Conservation (phyloP, 441 rosid genomes). For the Mallotus japonicus region DNA sequence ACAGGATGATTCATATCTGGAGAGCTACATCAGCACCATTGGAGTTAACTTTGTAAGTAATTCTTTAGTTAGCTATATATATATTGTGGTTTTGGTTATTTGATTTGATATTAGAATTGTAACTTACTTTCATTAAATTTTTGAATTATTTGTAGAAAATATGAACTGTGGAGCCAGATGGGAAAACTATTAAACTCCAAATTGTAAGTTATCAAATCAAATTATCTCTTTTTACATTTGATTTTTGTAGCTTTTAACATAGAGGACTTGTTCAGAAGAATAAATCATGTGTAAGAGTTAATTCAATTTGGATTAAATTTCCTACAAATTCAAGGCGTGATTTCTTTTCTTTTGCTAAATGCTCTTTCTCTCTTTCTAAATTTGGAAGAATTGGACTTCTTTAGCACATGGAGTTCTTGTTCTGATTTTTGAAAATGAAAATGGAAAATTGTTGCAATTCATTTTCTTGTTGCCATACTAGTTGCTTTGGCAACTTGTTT, state of each 20-base stretch:
- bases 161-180: constrained; percentile 96
- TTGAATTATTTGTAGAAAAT: constrained; percentile 55
- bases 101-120: not conserved
- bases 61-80: not conserved
- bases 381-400: too few species aligned
- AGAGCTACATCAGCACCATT: constrained; percentile 95
- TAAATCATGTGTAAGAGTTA: too few species aligned
- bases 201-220: constrained; percentile 50
- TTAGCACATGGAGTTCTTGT: too few species aligned
- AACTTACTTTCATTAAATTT: not conserved
- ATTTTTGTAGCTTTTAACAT: too few species aligned
- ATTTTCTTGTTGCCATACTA: not conserved
- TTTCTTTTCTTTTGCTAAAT: too few species aligned
- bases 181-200: constrained; percentile 92
- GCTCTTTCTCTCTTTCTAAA: too few species aligned
- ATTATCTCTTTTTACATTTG: not conserved
- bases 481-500: not conserved
- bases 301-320: too few species aligned
- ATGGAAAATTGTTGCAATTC: too few species aligned
- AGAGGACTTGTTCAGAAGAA: too few species aligned
- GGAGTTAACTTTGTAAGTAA: constrained; percentile 93
- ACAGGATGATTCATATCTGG: constrained; percentile 94
- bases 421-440: not conserved
- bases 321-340: too few species aligned
- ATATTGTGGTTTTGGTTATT: not conserved